Evolutionary conservation across 2,329 filamentous ascomycete species (phyloP).

Genomic region (Aspergillus proliferans): DNA sequence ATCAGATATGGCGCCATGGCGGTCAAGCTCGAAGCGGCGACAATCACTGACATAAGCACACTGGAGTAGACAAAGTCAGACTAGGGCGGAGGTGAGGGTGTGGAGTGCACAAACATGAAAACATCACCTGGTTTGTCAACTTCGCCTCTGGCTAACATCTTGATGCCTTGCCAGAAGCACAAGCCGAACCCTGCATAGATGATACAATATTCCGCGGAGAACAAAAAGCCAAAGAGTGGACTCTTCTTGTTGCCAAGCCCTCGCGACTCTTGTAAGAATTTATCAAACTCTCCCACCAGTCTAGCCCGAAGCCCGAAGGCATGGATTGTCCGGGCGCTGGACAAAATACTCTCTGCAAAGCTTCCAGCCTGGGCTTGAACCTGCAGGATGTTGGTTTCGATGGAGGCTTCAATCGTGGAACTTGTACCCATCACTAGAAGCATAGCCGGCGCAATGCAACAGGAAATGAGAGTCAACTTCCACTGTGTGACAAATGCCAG

Average conservation of each 20-base stretch:
- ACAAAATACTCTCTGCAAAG: constrained; percentile 45
- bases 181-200: neutral
- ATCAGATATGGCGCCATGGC: too few relatives aligned
- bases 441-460: constrained; percentile 63
- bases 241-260: neutral
- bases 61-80: too few relatives aligned
- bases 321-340: constrained; percentile 43
- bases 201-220: neutral
- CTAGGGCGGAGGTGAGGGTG: too few relatives aligned
- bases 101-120: too few relatives aligned
- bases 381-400: constrained; percentile 20
- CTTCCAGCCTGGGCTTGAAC: constrained; percentile 42
- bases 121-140: too few relatives aligned
- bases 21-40: too few relatives aligned
- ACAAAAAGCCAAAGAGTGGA: neutral
- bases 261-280: neutral
- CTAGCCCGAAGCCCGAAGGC: constrained; percentile 27
- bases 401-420: constrained; percentile 14
- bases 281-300: neutral
- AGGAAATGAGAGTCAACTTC: constrained; percentile 35
- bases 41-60: too few relatives aligned
- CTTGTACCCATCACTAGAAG: constrained; percentile 45
- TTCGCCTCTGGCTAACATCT: too few relatives aligned
- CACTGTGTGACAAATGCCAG: constrained; percentile 44
- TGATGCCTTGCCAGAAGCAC: neutral